Base-by-base conservation (phyloP, 495 filamentous ascomycete species). In the Aspergillus campestris region DNA sequence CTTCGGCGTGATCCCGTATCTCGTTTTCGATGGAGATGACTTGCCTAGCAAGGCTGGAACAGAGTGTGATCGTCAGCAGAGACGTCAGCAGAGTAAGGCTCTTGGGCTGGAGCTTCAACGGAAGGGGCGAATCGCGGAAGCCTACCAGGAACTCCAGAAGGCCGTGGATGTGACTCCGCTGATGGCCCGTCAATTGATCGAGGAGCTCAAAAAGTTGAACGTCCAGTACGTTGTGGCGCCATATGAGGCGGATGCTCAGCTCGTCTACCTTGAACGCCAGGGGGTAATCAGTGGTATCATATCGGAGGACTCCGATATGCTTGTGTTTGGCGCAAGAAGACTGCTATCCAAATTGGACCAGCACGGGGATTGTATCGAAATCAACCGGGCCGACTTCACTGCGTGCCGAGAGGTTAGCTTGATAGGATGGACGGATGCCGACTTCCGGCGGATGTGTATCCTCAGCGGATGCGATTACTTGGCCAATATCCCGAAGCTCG, bases 391-490 rank as follows among this genome's bases (percentile, higher is more conserved):
- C 1, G 83, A 95, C 50, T 97, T 99, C 53, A 83, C 86, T 31
- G 81, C 84, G 34, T 94, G 89, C 48, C 82, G 83, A 36, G 91
- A 95, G 47, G 77, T 97, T 34, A 94, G 81, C 40, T 65, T 99
- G 12, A 82, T 87, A 9, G 91, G 89, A 10, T 99, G 92, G 91
- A 84, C 86, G 3, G 88, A 96, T 62, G 72, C 69, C 6, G 86
- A 96, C 45, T 99, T 99, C 55, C 76, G 94, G 38, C 81, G 75
- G 14, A 99, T 99, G 94, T 89, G 90, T 40, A 97, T 99, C 42
- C 59, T 99, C 14, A 95, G 89, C 60, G 94, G 94, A n/a, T 99
- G 94, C 62, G 94, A 99, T 60, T 99, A 99, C 63, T 74, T 97
- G 40, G 72, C 81, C 6, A 84, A 81, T 52, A 86, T 97, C 48